Conservation (phyloP, 2,329 filamentous ascomycete species). For the Aureobasidium vineae region DNA sequence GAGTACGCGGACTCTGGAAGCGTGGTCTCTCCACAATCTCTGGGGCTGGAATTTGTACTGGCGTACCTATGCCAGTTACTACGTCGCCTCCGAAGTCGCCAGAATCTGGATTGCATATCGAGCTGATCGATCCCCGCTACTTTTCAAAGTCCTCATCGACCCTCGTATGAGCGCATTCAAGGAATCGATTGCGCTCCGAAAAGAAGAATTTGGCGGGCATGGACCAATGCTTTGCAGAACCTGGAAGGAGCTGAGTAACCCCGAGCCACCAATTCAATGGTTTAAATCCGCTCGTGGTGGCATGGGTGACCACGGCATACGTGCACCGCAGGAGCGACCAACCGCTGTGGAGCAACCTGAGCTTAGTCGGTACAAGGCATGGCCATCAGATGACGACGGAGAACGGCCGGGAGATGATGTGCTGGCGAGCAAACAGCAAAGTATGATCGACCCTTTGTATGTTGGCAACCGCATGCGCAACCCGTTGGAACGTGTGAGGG, state of each 20-base stretch:
- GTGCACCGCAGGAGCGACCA: not conserved
- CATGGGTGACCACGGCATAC: no score
- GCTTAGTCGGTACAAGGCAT: not conserved
- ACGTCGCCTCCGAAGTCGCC: not conserved
- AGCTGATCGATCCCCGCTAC: no score
- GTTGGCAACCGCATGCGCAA: no score
- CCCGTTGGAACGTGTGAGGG: not conserved
- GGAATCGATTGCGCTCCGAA: not conserved
- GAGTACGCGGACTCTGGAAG: not conserved
- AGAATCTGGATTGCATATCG: not conserved
- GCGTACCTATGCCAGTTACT: not conserved
- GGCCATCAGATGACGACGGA: not conserved
- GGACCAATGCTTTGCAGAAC: not conserved
- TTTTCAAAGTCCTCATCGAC: not conserved
- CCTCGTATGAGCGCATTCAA: not conserved
- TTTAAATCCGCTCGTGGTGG: no score
- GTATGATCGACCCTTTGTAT: not conserved
- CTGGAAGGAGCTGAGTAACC: not conserved
- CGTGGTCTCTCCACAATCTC: not conserved
- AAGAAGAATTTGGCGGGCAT: not conserved
- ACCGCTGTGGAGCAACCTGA: not conserved
- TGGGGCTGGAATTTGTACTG: not conserved
- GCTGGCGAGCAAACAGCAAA: not conserved
- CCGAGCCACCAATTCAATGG: not conserved
- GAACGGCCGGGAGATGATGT: not conserved